Base-by-base conservation (phyloP, 2,329 filamentous ascomycete genomes). In the Neurospora sp. region DNA sequence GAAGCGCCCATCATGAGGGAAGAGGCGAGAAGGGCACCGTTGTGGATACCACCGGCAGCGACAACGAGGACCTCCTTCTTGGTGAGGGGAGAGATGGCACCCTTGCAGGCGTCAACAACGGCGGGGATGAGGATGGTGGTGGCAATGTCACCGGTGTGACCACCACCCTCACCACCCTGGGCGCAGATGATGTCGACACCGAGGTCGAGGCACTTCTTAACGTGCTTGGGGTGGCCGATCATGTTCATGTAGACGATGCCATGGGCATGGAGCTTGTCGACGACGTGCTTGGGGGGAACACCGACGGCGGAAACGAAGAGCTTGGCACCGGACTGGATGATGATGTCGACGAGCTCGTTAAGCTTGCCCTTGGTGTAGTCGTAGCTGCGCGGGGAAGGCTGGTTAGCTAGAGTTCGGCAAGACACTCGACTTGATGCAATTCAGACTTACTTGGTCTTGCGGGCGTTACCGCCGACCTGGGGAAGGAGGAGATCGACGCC, bases 341-440 rank as follows among this genome's bases (percentile, higher is more conserved):
- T 90, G 78, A 97, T 93, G 80, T 93, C 90, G 80, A 97, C 82
- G 70, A 99, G 89, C 80, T 95, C 92, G 81, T 92, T 86, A 73
- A 99, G 92, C 85, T 98, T 98, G 81, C 96, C 96, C 86, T 99
- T 98, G 78, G 96, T 99, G 86, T 99, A 99, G 83, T 99, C 96
- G 83, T 98, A 97, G 89, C 95, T 97, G 77, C 6, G 67, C 28
- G 66, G 8, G 2, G 1, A 10, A 42, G 9, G 36, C 15, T n/a
- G 43, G 46, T 58, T 69, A 40, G 58, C 40, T 15, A 17, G n/a
- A 23, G 19, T 39, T 23, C 17, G 38, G 3, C 40, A 38, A 23
- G 40, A 28, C 28, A 28, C 1, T 3, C 15, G 39, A 40, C 28
- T 38, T 52, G 3, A 28, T n/a, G 33, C 28, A 40, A 2, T n/a